phyloP scores from a whole-genome alignment of 2,329 filamentous ascomycete genomes.

The Proliferodiscus dingleyae region DNA sequence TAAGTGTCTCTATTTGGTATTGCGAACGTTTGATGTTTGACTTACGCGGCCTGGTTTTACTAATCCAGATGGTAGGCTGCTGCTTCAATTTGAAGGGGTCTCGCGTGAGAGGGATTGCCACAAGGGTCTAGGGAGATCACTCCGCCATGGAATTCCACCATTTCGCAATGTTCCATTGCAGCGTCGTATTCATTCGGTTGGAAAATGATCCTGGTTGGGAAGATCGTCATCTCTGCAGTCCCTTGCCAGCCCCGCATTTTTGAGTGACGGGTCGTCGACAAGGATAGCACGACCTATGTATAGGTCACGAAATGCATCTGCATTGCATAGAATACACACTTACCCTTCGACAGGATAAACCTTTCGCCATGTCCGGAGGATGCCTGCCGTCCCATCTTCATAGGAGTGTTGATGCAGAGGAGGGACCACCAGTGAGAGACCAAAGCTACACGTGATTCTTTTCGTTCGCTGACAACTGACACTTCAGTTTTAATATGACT shows the following conservation, averaged over 20 bases:
- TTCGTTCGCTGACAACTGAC: too few species aligned
- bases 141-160: not conserved
- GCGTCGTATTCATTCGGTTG: not conserved
- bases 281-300: not conserved
- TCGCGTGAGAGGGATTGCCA: not conserved
- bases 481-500: too few species aligned
- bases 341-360: not conserved
- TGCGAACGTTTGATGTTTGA: too few species aligned
- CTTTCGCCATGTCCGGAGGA: not conserved
- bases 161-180: constrained; percentile 1
- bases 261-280: not conserved
- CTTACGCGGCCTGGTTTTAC: too few species aligned
- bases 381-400: not conserved
- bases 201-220: not conserved
- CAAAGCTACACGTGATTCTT: too few species aligned
- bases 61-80: too few species aligned
- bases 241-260: not conserved
- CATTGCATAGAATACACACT: not conserved
- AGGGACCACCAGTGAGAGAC: too few species aligned
- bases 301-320: not conserved
- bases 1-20: too few species aligned
- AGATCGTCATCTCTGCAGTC: not conserved
- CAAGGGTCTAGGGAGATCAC: not conserved
- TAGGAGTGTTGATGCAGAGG: too few species aligned
- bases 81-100: too few species aligned